Conservation (phyloP, 305 asterid species). For the Fraxinus platypoda region DNA sequence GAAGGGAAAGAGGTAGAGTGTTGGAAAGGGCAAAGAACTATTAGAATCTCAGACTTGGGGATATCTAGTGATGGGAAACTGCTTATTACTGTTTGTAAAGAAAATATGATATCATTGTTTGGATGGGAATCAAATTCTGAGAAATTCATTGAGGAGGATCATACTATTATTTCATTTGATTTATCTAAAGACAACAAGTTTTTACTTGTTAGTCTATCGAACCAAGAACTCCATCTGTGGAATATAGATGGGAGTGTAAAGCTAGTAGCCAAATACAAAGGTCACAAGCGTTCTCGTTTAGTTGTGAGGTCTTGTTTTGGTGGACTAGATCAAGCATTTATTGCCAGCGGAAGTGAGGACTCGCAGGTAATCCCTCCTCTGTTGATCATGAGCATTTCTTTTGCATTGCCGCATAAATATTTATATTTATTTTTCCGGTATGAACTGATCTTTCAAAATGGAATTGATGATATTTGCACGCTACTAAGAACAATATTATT, state of each 20-base stretch:
- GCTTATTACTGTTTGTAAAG: slow-evolving; percentile 36
- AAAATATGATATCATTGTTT: slow-evolving; percentile 29
- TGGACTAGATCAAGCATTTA: slow-evolving; percentile 43
- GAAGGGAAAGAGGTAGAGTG: slow-evolving; percentile 40
- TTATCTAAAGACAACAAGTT: slow-evolving; percentile 39
- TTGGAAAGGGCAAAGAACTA: slow-evolving; percentile 32
- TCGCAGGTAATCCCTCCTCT: slow-evolving; percentile 30
- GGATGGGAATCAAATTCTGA: slow-evolving; percentile 31
- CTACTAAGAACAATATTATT: neutral
- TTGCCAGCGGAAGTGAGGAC: slow-evolving; percentile 55
- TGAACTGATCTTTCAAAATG: neutral
- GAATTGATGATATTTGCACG: neutral
- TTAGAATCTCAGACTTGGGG: slow-evolving; percentile 35
- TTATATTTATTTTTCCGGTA: neutral
- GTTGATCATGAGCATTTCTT: neutral
- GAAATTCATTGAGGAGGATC: slow-evolving; percentile 36
- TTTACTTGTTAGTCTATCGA: slow-evolving; percentile 40
- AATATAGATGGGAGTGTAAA: slow-evolving; percentile 34
- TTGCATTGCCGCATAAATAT: neutral
- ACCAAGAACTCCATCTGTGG: slow-evolving; percentile 52
- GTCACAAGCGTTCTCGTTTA: slow-evolving; percentile 36
- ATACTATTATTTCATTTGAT: slow-evolving; percentile 36
- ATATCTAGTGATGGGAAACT: slow-evolving; percentile 37
- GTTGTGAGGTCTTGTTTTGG: slow-evolving; percentile 46
- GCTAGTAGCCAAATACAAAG: slow-evolving; percentile 33